These are phyloP conservation scores for Dendrobium catenatum DNA, from an alignment of 106 monocot genomes.

Conservation along the genomic window DNA sequence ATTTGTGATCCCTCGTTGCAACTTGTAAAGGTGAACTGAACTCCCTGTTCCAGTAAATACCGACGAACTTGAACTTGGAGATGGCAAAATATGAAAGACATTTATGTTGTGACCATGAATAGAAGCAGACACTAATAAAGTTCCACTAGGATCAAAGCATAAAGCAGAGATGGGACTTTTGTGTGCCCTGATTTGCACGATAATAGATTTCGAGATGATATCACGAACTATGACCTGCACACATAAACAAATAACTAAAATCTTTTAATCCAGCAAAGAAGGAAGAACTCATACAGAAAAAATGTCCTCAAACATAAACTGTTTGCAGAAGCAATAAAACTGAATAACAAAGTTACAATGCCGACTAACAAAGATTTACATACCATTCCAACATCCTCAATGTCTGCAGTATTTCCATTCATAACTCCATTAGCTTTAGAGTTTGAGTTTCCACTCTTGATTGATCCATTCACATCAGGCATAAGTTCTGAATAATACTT, in stretches of 20 bases:
- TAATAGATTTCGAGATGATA: conserved; percentile 65
- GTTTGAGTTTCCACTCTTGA: conserved; percentile 31
- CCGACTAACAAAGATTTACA: neutral
- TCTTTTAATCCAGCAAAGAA: neutral
- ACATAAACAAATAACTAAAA: neutral
- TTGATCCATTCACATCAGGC: conserved; percentile 41
- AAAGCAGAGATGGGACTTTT: conserved; percentile 90
- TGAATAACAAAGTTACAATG: neutral
- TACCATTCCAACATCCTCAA: conserved; percentile 81
- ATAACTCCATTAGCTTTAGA: conserved; percentile 30
- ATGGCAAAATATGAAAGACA: conserved; percentile 66
- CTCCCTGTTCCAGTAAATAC: conserved; percentile 37
- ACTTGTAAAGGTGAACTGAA: conserved; percentile 73
- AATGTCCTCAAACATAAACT: neutral
- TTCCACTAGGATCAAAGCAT: conserved; percentile 93
- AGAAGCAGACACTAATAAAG: conserved; percentile 81
- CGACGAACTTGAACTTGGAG: conserved; percentile 24
- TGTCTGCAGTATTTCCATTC: conserved; percentile 26
- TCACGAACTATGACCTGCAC: conserved; percentile 89
- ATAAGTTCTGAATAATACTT: conserved; percentile 66
- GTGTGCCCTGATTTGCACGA: conserved; percentile 89
- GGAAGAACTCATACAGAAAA: neutral
- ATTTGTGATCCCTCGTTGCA: conserved; percentile 96
- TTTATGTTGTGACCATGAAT: conserved; percentile 87
- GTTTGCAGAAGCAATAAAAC: neutral